Percentiles rank a stretch among this genome's conserved stretches.
Conservation (phyloP, 2,329 filamentous ascomycete species). For the Penicillium capsulatum region DNA sequence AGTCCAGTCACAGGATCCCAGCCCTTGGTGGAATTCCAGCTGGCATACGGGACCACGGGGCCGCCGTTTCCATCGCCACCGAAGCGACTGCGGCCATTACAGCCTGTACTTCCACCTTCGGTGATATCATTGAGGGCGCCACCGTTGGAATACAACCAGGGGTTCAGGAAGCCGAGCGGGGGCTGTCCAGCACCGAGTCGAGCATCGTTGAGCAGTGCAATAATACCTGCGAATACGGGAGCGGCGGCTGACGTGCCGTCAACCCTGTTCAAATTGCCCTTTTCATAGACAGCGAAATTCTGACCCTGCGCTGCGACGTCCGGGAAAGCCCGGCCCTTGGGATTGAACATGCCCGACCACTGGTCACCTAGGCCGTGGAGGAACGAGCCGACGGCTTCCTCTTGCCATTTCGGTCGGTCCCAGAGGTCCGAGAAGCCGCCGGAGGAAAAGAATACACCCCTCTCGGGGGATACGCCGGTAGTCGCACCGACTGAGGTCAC, state of each 20-base stretch:
- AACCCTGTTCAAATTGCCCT: slow-evolving; percentile 25
- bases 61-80: slow-evolving; percentile 36
- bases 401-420: slow-evolving; percentile 34
- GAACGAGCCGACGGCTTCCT: slow-evolving; percentile 35
- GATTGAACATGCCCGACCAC: slow-evolving; percentile 32
- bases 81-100: slow-evolving; percentile 43
- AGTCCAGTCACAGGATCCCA: slow-evolving; percentile 52
- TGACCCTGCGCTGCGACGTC: slow-evolving; percentile 40
- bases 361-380: slow-evolving; percentile 25
- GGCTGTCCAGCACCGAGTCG: slow-evolving; percentile 49
- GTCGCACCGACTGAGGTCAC: slow-evolving; percentile 45
- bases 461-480: slow-evolving; percentile 34
- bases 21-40: slow-evolving; percentile 49
- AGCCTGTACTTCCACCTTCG: slow-evolving; percentile 46
- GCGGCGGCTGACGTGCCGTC: slow-evolving; percentile 50
- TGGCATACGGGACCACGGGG: slow-evolving; percentile 44
- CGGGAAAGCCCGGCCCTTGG: slow-evolving; percentile 38
- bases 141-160: slow-evolving; percentile 53
- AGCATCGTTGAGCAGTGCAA: slow-evolving; percentile 61
- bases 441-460: slow-evolving; percentile 40
- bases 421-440: slow-evolving; percentile 42
- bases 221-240: slow-evolving; percentile 56
- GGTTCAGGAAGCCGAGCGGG: slow-evolving; percentile 57
- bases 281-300: slow-evolving; percentile 32
- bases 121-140: slow-evolving; percentile 48